phyloP scores from a whole-genome alignment of 257 asterid species.

The Echium plantagineum region DNA sequence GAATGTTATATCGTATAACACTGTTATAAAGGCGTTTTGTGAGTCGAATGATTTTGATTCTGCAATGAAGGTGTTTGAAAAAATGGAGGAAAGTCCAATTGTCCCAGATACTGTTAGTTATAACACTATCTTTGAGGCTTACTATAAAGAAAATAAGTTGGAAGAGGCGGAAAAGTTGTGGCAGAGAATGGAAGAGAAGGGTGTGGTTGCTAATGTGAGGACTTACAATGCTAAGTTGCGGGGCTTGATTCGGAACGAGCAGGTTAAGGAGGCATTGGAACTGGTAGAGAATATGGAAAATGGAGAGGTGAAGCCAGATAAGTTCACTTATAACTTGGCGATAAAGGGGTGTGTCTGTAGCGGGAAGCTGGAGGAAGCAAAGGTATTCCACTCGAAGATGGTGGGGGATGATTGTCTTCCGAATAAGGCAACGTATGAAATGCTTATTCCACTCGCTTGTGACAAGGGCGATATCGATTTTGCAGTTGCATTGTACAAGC shows the following conservation, averaged over 20 bases:
- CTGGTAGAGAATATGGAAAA: conserved; percentile 17
- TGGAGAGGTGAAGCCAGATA: neutral
- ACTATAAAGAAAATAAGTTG: conserved; percentile 13
- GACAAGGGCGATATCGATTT: conserved; percentile 22
- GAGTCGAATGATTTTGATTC: conserved; percentile 23
- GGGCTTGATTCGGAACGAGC: conserved; percentile 19
- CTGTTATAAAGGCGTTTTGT: conserved; percentile 27
- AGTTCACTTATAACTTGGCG: neutral
- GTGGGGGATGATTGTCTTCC: conserved; percentile 16
- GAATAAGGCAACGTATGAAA: conserved; percentile 17
- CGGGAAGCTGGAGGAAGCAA: conserved; percentile 12
- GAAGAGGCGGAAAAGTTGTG: conserved; percentile 34
- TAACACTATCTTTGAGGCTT: conserved; percentile 19
- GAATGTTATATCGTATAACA: conserved; percentile 30
- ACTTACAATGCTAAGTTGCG: conserved; percentile 17
- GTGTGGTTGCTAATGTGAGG: conserved; percentile 20
- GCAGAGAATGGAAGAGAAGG: conserved; percentile 37
- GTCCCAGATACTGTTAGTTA: conserved; percentile 21
- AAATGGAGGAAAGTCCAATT: conserved; percentile 26
- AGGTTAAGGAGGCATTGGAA: conserved; percentile 22
- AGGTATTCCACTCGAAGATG: conserved; percentile 1
- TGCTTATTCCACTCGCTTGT: conserved; percentile 27
- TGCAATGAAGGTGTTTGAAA: conserved; percentile 29
- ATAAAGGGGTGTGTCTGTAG: conserved; percentile 2
- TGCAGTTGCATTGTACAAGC: conserved; percentile 31